phyloP scores from a whole-genome alignment of 441 rosid species.

The Corymbia calophylla region DNA sequence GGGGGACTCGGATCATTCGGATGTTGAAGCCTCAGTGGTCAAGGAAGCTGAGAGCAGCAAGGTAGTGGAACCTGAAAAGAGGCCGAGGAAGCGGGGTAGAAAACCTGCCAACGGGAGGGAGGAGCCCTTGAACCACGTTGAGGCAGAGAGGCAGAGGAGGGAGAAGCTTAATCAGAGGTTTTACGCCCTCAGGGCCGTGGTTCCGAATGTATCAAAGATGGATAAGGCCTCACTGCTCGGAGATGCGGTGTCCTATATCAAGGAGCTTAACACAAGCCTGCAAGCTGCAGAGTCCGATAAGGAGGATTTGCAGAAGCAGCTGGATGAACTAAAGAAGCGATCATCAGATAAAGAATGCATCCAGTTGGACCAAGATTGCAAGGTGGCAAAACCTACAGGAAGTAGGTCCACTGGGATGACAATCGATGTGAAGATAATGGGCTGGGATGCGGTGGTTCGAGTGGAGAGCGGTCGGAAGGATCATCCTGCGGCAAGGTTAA shows the following conservation, averaged over 20 bases:
- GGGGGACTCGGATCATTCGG: neutral
- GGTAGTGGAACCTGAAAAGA: neutral
- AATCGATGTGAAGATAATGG: neutral
- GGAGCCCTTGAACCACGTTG: neutral
- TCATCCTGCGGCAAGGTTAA: neutral
- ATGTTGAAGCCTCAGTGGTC: neutral
- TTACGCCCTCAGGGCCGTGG: neutral
- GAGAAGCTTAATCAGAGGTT: conserved; percentile 3
- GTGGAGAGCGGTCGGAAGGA: neutral
- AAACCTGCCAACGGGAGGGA: neutral
- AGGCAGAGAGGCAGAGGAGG: conserved; percentile 3
- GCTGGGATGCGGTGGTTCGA: neutral
- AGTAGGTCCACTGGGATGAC: neutral
- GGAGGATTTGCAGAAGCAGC: neutral
- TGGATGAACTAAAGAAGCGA: neutral
- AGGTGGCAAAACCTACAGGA: neutral
- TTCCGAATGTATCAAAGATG: neutral
- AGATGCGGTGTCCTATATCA: neutral
- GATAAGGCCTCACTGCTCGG: neutral
- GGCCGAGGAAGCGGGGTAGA: neutral
- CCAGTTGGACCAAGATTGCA: neutral
- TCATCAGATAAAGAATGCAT: neutral
- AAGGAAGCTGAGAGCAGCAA: neutral
- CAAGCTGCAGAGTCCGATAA: neutral
- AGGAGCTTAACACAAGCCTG: neutral